Conservation (phyloP, 2,329 filamentous ascomycete species). For the Ophiocordyceps sinensis region DNA sequence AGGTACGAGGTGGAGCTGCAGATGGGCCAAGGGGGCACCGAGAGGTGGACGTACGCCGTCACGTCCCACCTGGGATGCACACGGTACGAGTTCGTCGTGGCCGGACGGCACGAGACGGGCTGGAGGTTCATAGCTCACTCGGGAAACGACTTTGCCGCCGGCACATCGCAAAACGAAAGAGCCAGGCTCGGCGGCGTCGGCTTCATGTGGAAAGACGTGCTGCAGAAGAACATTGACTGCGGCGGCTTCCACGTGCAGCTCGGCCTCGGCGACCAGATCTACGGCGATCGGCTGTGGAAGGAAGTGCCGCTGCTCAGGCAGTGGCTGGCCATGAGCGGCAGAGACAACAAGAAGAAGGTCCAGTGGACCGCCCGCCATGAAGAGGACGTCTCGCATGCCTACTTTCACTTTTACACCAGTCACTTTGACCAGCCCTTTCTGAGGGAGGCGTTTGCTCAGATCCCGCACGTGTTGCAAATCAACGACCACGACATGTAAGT, state of each 20-base stretch:
- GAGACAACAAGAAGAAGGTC: slow-evolving; percentile 81
- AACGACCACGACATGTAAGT: slow-evolving; percentile 97
- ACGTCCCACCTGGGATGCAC: slow-evolving; percentile 95
- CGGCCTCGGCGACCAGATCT: slow-evolving; percentile 87
- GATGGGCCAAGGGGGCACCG: slow-evolving; percentile 71
- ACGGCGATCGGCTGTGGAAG: slow-evolving; percentile 90
- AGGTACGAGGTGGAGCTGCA: slow-evolving; percentile 81
- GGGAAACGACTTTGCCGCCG: slow-evolving; percentile 86
- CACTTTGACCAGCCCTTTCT: slow-evolving; percentile 96
- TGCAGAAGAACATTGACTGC: slow-evolving; percentile 94
- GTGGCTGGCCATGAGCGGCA: slow-evolving; percentile 85
- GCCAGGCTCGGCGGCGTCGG: slow-evolving; percentile 76
- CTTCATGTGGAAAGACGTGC: slow-evolving; percentile 97
- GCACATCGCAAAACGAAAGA: slow-evolving; percentile 75
- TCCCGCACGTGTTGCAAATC: slow-evolving; percentile 82
- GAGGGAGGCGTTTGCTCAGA: slow-evolving; percentile 91
- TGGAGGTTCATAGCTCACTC: slow-evolving; percentile 96
- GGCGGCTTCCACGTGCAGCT: slow-evolving; percentile 92
- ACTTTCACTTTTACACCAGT: slow-evolving; percentile 97
- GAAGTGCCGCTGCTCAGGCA: slow-evolving; percentile 88
- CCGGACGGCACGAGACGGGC: slow-evolving; percentile 74
- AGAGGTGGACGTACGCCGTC: slow-evolving; percentile 94
- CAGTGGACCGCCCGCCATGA: slow-evolving; percentile 90
- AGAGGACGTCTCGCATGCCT: slow-evolving; percentile 89
- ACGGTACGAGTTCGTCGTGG: slow-evolving; percentile 93